Evolutionary conservation across 2,329 filamentous ascomycete genomes (phyloP).

Genomic region (Fonsecaea nubica): DNA sequence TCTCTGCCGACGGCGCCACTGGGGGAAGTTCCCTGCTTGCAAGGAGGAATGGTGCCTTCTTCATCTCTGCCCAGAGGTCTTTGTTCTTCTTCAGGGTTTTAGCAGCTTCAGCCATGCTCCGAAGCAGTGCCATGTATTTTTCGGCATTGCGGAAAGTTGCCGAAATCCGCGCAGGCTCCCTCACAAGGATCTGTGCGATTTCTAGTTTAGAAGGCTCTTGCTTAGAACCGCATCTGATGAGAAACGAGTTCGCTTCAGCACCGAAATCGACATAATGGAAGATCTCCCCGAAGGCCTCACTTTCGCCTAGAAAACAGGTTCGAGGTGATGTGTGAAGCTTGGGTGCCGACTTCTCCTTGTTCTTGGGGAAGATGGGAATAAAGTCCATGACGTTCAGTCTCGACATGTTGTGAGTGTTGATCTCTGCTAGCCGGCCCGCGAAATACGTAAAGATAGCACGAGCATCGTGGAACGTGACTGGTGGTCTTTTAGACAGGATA

Average conservation of each 20-base stretch:
- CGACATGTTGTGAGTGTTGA: slow-evolving; percentile 66
- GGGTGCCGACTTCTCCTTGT: slow-evolving; percentile 48
- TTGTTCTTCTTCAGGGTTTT: slow-evolving; percentile 76
- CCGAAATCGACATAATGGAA: slow-evolving; percentile 98
- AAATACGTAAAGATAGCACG: slow-evolving; percentile 82
- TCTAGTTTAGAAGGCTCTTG: slow-evolving; percentile 86
- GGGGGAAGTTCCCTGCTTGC: slow-evolving; percentile 76
- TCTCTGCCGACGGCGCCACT: slow-evolving; percentile 32
- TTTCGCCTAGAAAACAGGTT: slow-evolving; percentile 78
- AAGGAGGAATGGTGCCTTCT: slow-evolving; percentile 75
- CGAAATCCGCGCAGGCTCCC: slow-evolving; percentile 81
- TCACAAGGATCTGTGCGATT: slow-evolving; percentile 81
- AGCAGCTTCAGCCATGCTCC: slow-evolving; percentile 77
- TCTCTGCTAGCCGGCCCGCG: slow-evolving; percentile 74
- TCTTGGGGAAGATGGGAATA: slow-evolving; percentile 66
- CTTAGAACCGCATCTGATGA: slow-evolving; percentile 88
- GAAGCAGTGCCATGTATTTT: slow-evolving; percentile 83
- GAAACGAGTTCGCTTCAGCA: slow-evolving; percentile 81
- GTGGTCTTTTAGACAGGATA: slow-evolving; percentile 73
- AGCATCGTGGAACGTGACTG: slow-evolving; percentile 70
- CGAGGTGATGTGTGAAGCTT: slow-evolving; percentile 70
- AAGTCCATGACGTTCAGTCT: slow-evolving; percentile 71
- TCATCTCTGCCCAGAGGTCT: slow-evolving; percentile 77
- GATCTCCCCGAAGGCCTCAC: slow-evolving; percentile 79
- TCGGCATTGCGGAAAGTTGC: slow-evolving; percentile 79